Conservation (phyloP, 192 early-diverging fungal genomes). For the Umbelopsis sp. region DNA sequence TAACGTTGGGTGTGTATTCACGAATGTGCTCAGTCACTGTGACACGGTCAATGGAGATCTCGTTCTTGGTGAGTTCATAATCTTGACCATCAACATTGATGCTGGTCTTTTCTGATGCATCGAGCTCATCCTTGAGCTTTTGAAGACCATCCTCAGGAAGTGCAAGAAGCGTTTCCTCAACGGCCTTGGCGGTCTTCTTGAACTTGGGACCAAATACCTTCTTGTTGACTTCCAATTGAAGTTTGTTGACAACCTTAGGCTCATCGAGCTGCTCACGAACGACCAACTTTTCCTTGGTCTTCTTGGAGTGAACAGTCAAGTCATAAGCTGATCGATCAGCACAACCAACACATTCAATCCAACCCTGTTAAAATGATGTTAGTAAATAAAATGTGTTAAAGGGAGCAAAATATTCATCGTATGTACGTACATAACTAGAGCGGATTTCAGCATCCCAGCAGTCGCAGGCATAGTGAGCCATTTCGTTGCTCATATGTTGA, state of each 20-base stretch:
- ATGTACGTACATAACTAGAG: slow-evolving; percentile 71
- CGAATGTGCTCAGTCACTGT: slow-evolving; percentile 66
- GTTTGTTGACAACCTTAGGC: slow-evolving; percentile 76
- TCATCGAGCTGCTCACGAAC: slow-evolving; percentile 88
- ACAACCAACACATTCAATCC: slow-evolving; percentile 99
- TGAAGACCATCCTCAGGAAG: slow-evolving; percentile 59
- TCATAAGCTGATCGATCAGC: slow-evolving; percentile 99
- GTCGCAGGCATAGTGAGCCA: slow-evolving; percentile 99
- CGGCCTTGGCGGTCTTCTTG: slow-evolving; percentile 88
- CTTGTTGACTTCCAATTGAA: slow-evolving; percentile 87
- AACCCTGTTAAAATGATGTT: slow-evolving; percentile 63
- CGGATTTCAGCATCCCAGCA: slow-evolving; percentile 99
- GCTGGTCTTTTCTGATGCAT: slow-evolving; percentile 47
- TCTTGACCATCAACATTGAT: slow-evolving; percentile 65
- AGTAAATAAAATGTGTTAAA: neutral
- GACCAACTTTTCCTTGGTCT: slow-evolving; percentile 91
- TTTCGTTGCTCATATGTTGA: slow-evolving; percentile 99
- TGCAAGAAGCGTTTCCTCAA: slow-evolving; percentile 73
- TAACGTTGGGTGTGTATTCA: slow-evolving; percentile 97
- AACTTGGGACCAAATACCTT: slow-evolving; percentile 94
- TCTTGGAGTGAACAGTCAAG: slow-evolving; percentile 85
- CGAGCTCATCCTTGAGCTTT: slow-evolving; percentile 59
- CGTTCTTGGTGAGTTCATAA: slow-evolving; percentile 62
- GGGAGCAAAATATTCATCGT: neutral
- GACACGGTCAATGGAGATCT: slow-evolving; percentile 37